Evolutionary conservation across 2,329 filamentous ascomycete species (phyloP), one percentile per base, ranked within the genome.

Genomic region (Neoscytalidium dimidiatum): DNA sequence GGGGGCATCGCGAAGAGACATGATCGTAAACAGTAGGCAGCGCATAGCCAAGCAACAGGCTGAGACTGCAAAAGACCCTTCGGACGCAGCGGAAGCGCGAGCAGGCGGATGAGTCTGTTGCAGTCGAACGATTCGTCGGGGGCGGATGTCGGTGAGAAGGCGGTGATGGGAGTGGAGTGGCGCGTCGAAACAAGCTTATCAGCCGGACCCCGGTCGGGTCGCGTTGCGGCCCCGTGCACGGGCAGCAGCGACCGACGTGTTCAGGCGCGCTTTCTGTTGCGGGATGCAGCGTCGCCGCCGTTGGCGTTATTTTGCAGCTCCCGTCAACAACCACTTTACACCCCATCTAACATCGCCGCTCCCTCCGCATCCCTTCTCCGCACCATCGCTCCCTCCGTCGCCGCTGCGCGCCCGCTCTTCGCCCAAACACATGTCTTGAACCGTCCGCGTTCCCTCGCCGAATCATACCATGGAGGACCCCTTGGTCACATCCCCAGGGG

Each of bases 401-500:
- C 61, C 19, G n/a, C n/a, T 21, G n/a, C 29, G n/a, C 26, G 38
- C 48, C 35, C 38, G 33, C 41, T 31, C 26, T 60, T 11, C 23
- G 23, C 29, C 26, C 14, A 35, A 44, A 53, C 61, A 44, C 41
- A 64, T 64, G 61, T 56, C 61, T 43, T 64, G 61, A 64, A 11
- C 61, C 61, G 28, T 49, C 19, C 33, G 28, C 33, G 14, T 38
- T 31, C 26, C 29, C 28, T 23, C 49, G 35, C 38, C 49, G 38
- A 52, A 28, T 44, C 61, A 53, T 67, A 77, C 56, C 64, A 79
- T 79, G 77, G 78, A 79, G 73, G 77, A 74, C 72, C 78, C 77
- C 69, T 70, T 79, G 72, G 63, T 69, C 49, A 60, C 63, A 23
- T 70, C 73, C 68, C 75, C 75, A 73, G 75, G 74, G 72, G 74